Percentiles rank a stretch among this genome's conserved stretches.
Evolutionary conservation across 2,329 filamentous ascomycete species (phyloP).

Genomic region (Claviceps sp.): DNA sequence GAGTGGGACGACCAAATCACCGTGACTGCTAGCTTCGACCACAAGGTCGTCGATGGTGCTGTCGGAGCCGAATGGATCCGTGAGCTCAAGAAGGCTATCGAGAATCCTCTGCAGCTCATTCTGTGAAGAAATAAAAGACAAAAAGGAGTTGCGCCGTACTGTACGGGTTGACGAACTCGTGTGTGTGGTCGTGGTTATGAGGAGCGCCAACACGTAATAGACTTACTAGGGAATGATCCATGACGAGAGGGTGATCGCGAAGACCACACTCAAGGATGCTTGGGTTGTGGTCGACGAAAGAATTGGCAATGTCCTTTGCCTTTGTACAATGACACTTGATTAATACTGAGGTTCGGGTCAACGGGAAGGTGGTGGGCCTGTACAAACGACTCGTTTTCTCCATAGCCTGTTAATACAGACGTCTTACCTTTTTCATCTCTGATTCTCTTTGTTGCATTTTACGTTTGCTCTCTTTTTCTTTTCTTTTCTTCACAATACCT

Average conservation of each 20-base stretch:
- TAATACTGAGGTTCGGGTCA: conserved; percentile 23
- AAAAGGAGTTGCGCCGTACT: background rate
- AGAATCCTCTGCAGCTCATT: conserved; percentile 92
- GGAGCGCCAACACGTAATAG: conserved; percentile 10
- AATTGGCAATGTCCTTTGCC: conserved; percentile 18
- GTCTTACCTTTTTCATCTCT: background rate
- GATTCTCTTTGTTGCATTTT: background rate
- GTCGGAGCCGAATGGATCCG: conserved; percentile 94
- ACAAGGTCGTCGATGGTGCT: conserved; percentile 95
- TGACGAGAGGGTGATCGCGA: conserved; percentile 3
- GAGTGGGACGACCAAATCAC: conserved; percentile 97
- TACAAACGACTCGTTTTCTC: conserved; percentile 14
- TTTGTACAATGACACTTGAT: conserved; percentile 30
- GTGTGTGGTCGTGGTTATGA: conserved; percentile 1
- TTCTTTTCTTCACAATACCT: background rate
- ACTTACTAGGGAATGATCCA: conserved; percentile 3
- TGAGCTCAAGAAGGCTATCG: conserved; percentile 92
- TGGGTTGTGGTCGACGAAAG: conserved; percentile 5
- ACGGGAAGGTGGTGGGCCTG: conserved; percentile 16
- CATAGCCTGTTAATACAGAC: conserved; percentile 10
- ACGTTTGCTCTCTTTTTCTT: background rate
- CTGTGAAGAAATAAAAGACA: conserved; percentile 41
- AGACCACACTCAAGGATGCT: background rate
- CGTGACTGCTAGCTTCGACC: conserved; percentile 91
- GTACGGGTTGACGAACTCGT: background rate